Base-by-base conservation (phyloP, 257 asterid genomes). In the Fraxinus anomala region DNA sequence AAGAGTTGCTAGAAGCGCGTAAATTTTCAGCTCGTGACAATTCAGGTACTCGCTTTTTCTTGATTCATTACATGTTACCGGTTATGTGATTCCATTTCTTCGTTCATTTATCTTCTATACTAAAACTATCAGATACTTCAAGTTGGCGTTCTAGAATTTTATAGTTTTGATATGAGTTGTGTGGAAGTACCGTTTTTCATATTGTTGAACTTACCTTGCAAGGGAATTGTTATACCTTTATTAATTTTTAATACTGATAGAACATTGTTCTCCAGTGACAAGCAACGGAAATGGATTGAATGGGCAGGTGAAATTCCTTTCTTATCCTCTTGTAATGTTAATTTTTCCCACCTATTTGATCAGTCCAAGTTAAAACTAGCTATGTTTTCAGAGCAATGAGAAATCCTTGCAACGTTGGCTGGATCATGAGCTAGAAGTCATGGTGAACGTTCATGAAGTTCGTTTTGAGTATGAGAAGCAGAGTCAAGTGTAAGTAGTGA, bases 401-500 rank as follows among this genome's bases (percentile, higher is more conserved):
- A 94, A 94, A 85, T 82, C 96, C 61, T 81, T 91, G 89, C 98
- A 91, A 65, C 92, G 96, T 47, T 96, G 98, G 98, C 91, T 96
- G 80, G 98, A 92, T 83, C 98, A 96, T 24, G 99, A 96, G 87
- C 96, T 96, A 36, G 99, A 96, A 84, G 97, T 96, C 79, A 87
- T 91, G 98, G 98, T 96, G 85, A 91, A 96, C 86, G 91, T 96
- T 83, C 99, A 96, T 80, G 99, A 96, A 96, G 99, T 96, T 81
- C 99, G 99, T 56, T 91, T 84, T 21, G 99, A 96, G 82, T 96
- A 94, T 68, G 99, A 96, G 97, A 96, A 91, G 92, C 99, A 96
- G 85, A 91, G 97, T 79, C 96, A 94, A 92, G 99, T 96, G 99
- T 96, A 94, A 59, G 99, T 88, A 73, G 34, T 63, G 0, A 24